Percentiles rank a stretch among this genome's conserved stretches.
Conservation (phyloP, 2,329 filamentous ascomycete genomes). For the Zasmidium angulare region DNA sequence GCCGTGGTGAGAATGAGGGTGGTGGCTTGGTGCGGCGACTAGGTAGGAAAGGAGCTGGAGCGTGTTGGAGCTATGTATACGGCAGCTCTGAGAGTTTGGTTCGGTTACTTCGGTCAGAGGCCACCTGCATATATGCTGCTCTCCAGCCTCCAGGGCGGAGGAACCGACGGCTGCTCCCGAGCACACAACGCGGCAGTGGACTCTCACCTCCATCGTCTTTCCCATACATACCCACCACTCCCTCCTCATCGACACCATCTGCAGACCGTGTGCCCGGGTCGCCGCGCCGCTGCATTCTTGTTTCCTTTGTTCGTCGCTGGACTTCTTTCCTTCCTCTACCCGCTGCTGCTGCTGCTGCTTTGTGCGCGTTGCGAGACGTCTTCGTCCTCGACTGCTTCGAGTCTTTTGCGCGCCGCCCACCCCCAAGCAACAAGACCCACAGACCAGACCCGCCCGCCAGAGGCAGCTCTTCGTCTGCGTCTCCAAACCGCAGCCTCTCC, state of each 20-base stretch:
- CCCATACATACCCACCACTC: too few relatives aligned
- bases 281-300: not conserved
- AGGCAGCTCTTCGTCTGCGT: not conserved
- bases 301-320: slow-evolving; percentile 1
- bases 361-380: not conserved
- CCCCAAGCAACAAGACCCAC: not conserved
- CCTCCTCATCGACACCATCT: too few relatives aligned
- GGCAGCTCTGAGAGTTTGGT: too few relatives aligned
- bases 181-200: too few relatives aligned
- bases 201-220: too few relatives aligned
- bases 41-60: too few relatives aligned
- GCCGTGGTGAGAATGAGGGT: not conserved
- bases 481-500: not conserved
- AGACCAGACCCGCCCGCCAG: not conserved
- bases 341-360: slow-evolving; percentile 1
- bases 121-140: too few relatives aligned
- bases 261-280: not conserved
- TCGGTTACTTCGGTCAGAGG: too few relatives aligned
- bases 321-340: not conserved
- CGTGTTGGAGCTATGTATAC: too few relatives aligned
- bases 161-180: too few relatives aligned
- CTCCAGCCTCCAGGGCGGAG: too few relatives aligned
- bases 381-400: not conserved
- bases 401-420: not conserved
- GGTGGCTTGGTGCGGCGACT: not conserved